A percentile compares a stretch with the other conserved stretches of the same genome.
Conservation (phyloP, 257 asterid genomes). For the Solanum etuberosum region DNA sequence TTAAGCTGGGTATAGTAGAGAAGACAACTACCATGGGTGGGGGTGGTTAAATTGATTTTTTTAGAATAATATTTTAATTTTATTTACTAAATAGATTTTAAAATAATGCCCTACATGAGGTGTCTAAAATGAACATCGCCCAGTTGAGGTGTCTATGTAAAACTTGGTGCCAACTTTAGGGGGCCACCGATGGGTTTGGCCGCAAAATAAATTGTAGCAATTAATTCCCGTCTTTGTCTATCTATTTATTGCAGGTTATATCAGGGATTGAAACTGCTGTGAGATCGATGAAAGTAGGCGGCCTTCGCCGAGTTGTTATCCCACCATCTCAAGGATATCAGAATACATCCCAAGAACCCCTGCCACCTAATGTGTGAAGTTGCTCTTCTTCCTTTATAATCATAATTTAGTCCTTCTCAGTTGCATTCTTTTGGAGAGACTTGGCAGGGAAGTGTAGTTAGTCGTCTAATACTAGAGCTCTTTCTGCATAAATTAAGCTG, state of each 20-base stretch:
- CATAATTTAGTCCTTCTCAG: neutral
- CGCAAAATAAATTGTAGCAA: neutral
- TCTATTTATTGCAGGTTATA: slow-evolving; percentile 42
- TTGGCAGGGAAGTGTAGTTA: neutral
- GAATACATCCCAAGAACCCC: slow-evolving; percentile 64
- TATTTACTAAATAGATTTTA: too few relatives aligned
- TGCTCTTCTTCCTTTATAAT: neutral
- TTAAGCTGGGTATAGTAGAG: too few relatives aligned
- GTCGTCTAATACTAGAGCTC: neutral
- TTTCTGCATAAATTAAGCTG: neutral
- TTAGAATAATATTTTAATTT: too few relatives aligned
- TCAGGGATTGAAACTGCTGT: slow-evolving; percentile 72
- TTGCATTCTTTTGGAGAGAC: neutral
- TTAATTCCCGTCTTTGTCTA: neutral
- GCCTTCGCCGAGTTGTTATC: slow-evolving; percentile 67
- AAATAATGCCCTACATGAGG: too few relatives aligned
- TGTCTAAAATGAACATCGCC: too few relatives aligned
- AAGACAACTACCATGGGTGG: too few relatives aligned
- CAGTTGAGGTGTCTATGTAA: too few relatives aligned
- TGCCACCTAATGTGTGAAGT: slow-evolving; percentile 73
- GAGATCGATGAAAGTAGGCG: slow-evolving; percentile 78
- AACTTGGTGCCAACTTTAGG: too few relatives aligned
- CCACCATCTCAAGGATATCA: slow-evolving; percentile 89
- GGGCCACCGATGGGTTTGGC: too few relatives aligned
- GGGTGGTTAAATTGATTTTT: too few relatives aligned